Evolutionary conservation across 306 rosid species (phyloP).

Genomic region (Coriaria nepalensis): DNA sequence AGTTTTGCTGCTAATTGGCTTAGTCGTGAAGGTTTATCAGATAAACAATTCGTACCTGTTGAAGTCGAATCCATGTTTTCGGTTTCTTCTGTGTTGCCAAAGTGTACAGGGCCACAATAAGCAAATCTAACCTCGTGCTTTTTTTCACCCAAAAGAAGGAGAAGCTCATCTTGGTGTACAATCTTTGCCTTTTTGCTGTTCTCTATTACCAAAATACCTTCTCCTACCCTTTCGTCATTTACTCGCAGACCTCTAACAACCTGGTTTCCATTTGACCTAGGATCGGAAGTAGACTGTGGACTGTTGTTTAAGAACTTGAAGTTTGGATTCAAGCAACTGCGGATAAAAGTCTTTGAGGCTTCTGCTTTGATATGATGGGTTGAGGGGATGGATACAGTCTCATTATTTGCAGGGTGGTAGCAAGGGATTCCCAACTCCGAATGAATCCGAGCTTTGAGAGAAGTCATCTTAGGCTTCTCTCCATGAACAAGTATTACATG

Average conservation of each 20-base stretch:
- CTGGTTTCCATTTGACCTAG: slow-evolving; percentile 13
- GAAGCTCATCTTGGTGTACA: slow-evolving; percentile 57
- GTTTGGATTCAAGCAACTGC: slow-evolving; percentile 49
- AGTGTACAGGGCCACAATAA: slow-evolving; percentile 23
- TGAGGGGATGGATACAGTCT: slow-evolving; percentile 44
- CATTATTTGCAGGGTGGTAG: slow-evolving; percentile 65
- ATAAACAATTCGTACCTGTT: background rate
- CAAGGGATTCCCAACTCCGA: slow-evolving; percentile 76
- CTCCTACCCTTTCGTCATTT: slow-evolving; percentile 54
- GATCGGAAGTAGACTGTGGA: slow-evolving; percentile 17
- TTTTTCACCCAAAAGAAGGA: slow-evolving; percentile 40
- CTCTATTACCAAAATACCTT: slow-evolving; percentile 56
- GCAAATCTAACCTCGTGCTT: slow-evolving; percentile 34
- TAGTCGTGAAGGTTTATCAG: slow-evolving; percentile 16
- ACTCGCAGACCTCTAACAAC: slow-evolving; percentile 30
- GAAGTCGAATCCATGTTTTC: background rate
- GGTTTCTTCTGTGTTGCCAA: slow-evolving; percentile 17
- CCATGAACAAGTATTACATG: slow-evolving; percentile 86
- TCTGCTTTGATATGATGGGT: slow-evolving; percentile 37
- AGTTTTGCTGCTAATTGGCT: slow-evolving; percentile 22
- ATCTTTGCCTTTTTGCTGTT: slow-evolving; percentile 38
- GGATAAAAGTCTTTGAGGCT: slow-evolving; percentile 37
- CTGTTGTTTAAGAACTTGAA: slow-evolving; percentile 43
- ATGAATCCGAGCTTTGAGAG: slow-evolving; percentile 61
- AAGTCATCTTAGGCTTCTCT: slow-evolving; percentile 71